A percentile compares a stretch with the other conserved stretches of the same genome.
Evolutionary conservation across 495 filamentous ascomycete species (phyloP).

Genomic region (Tuber calosporum): DNA sequence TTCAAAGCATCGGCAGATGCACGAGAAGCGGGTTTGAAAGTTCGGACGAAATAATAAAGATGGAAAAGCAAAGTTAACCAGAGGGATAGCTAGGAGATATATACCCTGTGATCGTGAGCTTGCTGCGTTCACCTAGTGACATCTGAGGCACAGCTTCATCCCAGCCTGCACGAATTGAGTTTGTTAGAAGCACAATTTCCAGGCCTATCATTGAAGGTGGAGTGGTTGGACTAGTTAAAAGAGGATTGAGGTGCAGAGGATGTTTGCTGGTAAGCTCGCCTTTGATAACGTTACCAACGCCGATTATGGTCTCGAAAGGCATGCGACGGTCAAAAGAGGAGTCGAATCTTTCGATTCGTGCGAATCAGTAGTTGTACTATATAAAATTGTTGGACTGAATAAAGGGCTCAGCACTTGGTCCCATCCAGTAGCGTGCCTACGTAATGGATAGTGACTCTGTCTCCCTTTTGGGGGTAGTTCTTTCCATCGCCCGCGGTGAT

Average conservation of each 20-base stretch:
- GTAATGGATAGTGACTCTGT: constrained; percentile 58
- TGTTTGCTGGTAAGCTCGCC: constrained; percentile 44
- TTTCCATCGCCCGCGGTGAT: constrained; percentile 49
- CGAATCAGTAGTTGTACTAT: constrained; percentile 14
- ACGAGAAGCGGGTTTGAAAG: constrained; percentile 14
- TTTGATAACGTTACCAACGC: constrained; percentile 57
- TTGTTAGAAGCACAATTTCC: neutral
- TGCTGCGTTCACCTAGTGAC: constrained; percentile 58
- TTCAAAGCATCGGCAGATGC: neutral
- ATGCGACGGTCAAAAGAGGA: constrained; percentile 50
- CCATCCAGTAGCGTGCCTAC: constrained; percentile 53
- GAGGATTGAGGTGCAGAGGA: neutral
- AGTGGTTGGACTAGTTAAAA: neutral
- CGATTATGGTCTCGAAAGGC: constrained; percentile 54
- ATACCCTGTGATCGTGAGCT: constrained; percentile 55
- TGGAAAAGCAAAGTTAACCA: constrained; percentile 24
- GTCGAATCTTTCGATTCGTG: constrained; percentile 52
- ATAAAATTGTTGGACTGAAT: neutral
- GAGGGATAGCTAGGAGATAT: constrained; percentile 33
- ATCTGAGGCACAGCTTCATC: constrained; percentile 60
- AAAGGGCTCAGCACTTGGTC: constrained; percentile 17
- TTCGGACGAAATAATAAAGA: constrained; percentile 13
- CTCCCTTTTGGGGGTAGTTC: constrained; percentile 50
- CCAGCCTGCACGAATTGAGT: constrained; percentile 51
- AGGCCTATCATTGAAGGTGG: neutral